These are phyloP conservation scores for Stemphylium vesicarium DNA, from an alignment of 2,329 filamentous ascomycete genomes.

Conservation along the genomic window DNA sequence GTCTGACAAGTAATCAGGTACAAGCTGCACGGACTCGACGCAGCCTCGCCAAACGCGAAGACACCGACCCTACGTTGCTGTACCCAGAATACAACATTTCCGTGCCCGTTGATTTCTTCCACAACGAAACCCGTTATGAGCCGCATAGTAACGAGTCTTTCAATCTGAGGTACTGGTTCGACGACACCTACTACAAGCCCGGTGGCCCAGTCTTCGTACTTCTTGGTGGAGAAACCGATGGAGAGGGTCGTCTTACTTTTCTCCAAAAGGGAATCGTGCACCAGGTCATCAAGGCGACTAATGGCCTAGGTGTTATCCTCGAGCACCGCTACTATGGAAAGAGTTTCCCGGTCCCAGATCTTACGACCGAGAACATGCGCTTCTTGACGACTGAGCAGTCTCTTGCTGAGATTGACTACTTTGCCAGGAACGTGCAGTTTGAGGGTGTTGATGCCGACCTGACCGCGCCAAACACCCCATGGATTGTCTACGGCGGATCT, in stretches of 20 bases:
- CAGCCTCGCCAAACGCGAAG: conserved; percentile 36
- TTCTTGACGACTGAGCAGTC: conserved; percentile 86
- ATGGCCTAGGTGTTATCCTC: conserved; percentile 78
- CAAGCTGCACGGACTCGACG: conserved; percentile 23
- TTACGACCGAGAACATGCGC: conserved; percentile 73
- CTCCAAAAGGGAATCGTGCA: conserved; percentile 79
- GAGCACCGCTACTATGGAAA: conserved; percentile 88
- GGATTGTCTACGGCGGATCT: conserved; percentile 81
- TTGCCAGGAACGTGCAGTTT: conserved; percentile 75
- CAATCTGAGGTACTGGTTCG: conserved; percentile 81
- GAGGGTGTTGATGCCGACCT: conserved; percentile 70
- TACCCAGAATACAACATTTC: conserved; percentile 61
- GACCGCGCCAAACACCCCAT: conserved; percentile 69
- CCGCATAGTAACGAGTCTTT: conserved; percentile 75
- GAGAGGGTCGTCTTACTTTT: conserved; percentile 67
- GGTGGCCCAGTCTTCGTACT: conserved; percentile 85
- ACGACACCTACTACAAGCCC: conserved; percentile 73
- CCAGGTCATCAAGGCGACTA: conserved; percentile 68
- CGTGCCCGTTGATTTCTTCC: conserved; percentile 78
- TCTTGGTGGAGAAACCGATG: conserved; percentile 72
- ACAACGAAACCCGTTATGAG: conserved; percentile 77
- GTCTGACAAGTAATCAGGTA: conserved; percentile 19
- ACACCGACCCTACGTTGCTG: conserved; percentile 43
- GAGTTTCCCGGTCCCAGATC: conserved; percentile 71
- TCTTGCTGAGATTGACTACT: conserved; percentile 80